These are phyloP conservation scores for Aspergillus vadensis DNA, from an alignment of 2,329 filamentous ascomycete species.

Conservation along the genomic window DNA sequence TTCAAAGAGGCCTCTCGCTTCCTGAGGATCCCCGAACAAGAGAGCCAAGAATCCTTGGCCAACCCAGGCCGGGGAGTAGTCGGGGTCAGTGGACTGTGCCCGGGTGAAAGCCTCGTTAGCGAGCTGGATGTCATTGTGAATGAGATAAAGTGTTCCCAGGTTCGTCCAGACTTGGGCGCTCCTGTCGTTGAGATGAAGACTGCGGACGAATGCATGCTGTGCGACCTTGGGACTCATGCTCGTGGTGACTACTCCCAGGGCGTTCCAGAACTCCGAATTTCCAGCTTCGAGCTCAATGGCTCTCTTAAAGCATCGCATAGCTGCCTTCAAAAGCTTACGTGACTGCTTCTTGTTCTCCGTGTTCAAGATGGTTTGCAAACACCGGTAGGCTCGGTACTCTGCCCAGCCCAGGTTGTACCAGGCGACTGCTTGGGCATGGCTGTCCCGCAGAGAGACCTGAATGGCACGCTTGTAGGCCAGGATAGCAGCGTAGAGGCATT, in stretches of 20 bases:
- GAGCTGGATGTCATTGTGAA: conserved; percentile 81
- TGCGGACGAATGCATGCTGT: conserved; percentile 90
- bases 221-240: conserved; percentile 82
- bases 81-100: conserved; percentile 90
- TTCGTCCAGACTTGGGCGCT: conserved; percentile 89
- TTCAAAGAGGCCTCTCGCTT: conserved; percentile 83
- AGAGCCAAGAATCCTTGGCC: conserved; percentile 87
- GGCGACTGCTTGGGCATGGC: conserved; percentile 88
- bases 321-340: conserved; percentile 72
- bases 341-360: conserved; percentile 53
- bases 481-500: conserved; percentile 70
- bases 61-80: conserved; percentile 90
- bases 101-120: conserved; percentile 88
- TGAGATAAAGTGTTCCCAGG: conserved; percentile 78
- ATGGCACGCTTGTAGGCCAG: conserved; percentile 87
- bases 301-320: conserved; percentile 89
- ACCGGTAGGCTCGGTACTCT: conserved; percentile 77
- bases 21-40: conserved; percentile 69
- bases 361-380: conserved; percentile 51
- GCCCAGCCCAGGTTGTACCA: conserved; percentile 98
- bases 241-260: conserved; percentile 86
- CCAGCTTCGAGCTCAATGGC: conserved; percentile 94
- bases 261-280: conserved; percentile 96
- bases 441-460: conserved; percentile 68
- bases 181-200: conserved; percentile 87